Base-by-base conservation (phyloP, 169 alveolate species). In the Plasmodium gaboni region DNA sequence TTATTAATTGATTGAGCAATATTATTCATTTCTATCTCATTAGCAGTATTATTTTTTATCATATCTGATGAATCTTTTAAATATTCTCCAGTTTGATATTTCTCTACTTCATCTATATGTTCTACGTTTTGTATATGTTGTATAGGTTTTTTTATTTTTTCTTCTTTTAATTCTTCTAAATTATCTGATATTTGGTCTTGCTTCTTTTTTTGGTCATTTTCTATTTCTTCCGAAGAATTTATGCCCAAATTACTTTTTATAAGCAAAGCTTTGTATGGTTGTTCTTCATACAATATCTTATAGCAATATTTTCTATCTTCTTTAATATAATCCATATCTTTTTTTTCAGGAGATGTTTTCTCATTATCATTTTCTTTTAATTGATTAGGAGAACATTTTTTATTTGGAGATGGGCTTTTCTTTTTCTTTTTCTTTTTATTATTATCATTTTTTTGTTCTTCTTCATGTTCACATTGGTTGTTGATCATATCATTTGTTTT, bases 181-280 rank as follows among this genome's bases (percentile, higher is more conserved):
- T n/a, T 13, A 55, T 55, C 12, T 55, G 6, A 12, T 55, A 15
- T 13, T 8, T 55, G 2, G 0, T 55, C 8, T 10, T 6, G 8
- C 15, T 10, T 55, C 15, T 55, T 55, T 55, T 55, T 15, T 10
- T n/a, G 9, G 0, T 13, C 22, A 15, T 55, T 22, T 15, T 55
- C 63, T 42, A 32, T 15, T 48, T 64, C 76, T 12, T 76, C 74
- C 0, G 76, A 63, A 13, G 59, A 48, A 63, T 74, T 55, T 17
- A 76, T 19, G 8, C 65, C 13, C 12, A 76, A 19, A 6, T 46
- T 42, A 8, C 28, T 59, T 17, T 76, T 76, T 17, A 76, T 1
- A 46, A 76, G 42, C 42, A 76, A 55, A 38, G 88, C 88, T 22
- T 76, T 76, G 57, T 76, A 76, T 28, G 88, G 88, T 32, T 76